A percentile compares a stretch with the other conserved stretches of the same genome.
phyloP scores from a whole-genome alignment of 345 rosid species.

The Camelina sativa region DNA sequence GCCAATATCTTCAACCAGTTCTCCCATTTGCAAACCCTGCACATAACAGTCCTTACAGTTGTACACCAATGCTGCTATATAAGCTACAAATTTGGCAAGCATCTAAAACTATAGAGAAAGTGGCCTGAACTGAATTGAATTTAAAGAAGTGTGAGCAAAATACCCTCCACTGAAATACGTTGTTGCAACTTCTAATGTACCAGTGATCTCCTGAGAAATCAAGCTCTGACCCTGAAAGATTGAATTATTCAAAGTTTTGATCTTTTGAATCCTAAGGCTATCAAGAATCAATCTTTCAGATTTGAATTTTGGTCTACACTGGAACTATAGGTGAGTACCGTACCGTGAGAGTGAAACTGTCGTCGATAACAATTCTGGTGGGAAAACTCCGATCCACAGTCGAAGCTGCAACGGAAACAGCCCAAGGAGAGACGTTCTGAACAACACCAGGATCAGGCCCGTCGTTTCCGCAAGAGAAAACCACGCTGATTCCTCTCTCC shows the following conservation, averaged over 20 bases:
- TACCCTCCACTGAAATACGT: slow-evolving; percentile 59
- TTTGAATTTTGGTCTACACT: no score
- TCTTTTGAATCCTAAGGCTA: background rate
- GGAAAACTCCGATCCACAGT: slow-evolving; percentile 60
- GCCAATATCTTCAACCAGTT: slow-evolving; percentile 51
- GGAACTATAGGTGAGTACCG: slow-evolving; percentile 42
- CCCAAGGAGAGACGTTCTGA: slow-evolving; percentile 66
- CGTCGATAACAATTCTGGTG: slow-evolving; percentile 46
- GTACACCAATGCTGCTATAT: background rate
- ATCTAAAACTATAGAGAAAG: background rate
- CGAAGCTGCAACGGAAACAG: slow-evolving; percentile 63
- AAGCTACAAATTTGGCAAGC: no score
- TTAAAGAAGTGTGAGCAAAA: background rate
- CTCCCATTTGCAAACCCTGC: slow-evolving; percentile 53
- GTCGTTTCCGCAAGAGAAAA: slow-evolving; percentile 62
- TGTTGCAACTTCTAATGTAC: slow-evolving; percentile 50
- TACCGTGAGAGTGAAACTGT: slow-evolving; percentile 53
- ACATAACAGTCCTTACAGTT: background rate
- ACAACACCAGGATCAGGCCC: slow-evolving; percentile 54
- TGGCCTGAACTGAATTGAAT: background rate
- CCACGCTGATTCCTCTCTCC: slow-evolving; percentile 61
- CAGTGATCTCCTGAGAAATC: slow-evolving; percentile 51
- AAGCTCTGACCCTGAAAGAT: slow-evolving; percentile 66
- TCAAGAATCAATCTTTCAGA: background rate
- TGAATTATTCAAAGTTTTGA: background rate